Evolutionary conservation across 2,329 filamentous ascomycete genomes (phyloP).

Genomic region (Apiospora malaysiana): DNA sequence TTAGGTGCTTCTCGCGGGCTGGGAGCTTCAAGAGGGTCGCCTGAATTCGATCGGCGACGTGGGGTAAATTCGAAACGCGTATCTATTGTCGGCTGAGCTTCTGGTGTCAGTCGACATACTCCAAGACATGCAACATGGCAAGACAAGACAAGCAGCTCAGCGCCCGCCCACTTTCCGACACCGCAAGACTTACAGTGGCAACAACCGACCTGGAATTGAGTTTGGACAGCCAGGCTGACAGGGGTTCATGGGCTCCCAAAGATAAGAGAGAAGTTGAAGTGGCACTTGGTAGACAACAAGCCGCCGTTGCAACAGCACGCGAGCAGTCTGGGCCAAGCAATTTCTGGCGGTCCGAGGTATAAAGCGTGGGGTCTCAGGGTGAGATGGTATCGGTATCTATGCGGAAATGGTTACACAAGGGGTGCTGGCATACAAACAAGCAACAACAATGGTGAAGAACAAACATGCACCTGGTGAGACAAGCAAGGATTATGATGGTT

Average conservation of each 20-base stretch:
- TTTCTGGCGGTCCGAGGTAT: conserved; percentile 3
- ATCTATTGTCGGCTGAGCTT: conserved; percentile 10
- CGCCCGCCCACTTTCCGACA: neutral
- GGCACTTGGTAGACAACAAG: neutral
- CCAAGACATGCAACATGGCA: neutral
- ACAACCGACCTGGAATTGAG: neutral
- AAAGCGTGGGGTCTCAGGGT: neutral
- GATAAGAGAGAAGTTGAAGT: neutral
- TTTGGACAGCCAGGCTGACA: neutral
- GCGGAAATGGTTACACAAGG: conserved; percentile 16
- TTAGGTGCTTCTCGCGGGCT: neutral
- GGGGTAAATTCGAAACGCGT: conserved; percentile 4
- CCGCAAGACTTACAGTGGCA: neutral
- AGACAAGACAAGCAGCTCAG: neutral
- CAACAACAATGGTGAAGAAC: conserved; percentile 16
- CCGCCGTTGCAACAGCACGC: neutral
- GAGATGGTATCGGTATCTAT: conserved; percentile 10
- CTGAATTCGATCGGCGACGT: neutral
- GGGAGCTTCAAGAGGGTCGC: neutral
- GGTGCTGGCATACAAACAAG: conserved; percentile 20
- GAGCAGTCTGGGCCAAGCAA: conserved; percentile 4
- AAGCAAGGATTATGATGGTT: conserved; percentile 20
- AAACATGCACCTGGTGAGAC: conserved; percentile 20
- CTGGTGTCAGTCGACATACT: neutral
- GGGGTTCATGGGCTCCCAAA: conserved; percentile 5